Conservation (phyloP, 306 rosid genomes). For the Trifolium dubium region DNA sequence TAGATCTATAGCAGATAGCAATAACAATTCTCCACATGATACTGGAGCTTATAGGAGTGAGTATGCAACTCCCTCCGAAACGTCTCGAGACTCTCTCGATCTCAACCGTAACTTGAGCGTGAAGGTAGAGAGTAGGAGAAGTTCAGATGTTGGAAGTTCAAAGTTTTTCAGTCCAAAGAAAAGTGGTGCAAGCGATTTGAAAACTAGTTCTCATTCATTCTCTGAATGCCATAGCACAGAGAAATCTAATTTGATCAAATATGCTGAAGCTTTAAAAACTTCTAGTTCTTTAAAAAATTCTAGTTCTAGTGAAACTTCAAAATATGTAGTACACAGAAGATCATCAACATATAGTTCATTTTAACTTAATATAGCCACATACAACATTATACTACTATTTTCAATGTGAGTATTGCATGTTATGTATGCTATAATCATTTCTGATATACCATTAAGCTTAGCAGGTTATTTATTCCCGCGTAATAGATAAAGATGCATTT, state of each 20-base stretch:
- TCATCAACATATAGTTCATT: constrained; percentile 57
- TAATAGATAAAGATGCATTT: constrained; percentile 27
- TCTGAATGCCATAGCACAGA: constrained; percentile 46
- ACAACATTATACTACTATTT: constrained; percentile 12
- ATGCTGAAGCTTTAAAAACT: constrained; percentile 73
- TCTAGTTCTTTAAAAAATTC: constrained; percentile 64
- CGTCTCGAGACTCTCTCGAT: constrained; percentile 54
- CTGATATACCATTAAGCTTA: constrained; percentile 20
- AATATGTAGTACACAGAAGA: constrained; percentile 39
- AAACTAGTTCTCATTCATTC: constrained; percentile 38
- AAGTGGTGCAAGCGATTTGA: constrained; percentile 42
- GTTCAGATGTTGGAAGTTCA: constrained; percentile 46
- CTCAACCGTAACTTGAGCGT: constrained; percentile 36
- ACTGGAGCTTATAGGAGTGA: constrained; percentile 43
- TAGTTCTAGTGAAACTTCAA: constrained; percentile 44
- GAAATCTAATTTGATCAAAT: constrained; percentile 66
- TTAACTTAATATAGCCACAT: constrained; percentile 34
- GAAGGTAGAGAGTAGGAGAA: constrained; percentile 49
- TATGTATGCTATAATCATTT: constrained; percentile 21
- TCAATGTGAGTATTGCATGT: constrained; percentile 36
- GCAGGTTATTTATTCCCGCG: neutral
- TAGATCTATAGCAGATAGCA: constrained; percentile 43
- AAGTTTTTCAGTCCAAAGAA: constrained; percentile 44
- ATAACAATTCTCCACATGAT: constrained; percentile 44
- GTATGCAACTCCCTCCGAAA: constrained; percentile 40